Percentiles rank a stretch among this genome's conserved stretches.
These are phyloP conservation scores for Penicillium sp. DNA, from an alignment of 2,329 filamentous ascomycete species.

Conservation along the genomic window DNA sequence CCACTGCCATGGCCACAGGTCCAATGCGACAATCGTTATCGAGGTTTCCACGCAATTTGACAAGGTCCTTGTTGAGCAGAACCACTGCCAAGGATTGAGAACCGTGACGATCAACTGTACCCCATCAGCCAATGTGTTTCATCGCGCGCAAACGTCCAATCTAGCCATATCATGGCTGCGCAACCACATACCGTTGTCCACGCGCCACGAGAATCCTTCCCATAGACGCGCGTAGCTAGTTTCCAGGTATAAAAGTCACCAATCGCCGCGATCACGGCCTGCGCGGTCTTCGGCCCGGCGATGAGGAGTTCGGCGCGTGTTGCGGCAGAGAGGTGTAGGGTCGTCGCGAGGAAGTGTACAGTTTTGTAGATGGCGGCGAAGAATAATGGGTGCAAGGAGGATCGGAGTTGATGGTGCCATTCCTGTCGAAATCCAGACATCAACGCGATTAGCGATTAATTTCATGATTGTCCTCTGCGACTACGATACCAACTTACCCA, in stretches of 20 bases:
- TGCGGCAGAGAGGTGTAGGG: conserved; percentile 61
- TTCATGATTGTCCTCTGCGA: not conserved
- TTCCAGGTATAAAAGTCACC: conserved; percentile 90
- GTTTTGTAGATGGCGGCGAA: conserved; percentile 78
- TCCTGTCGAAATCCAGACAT: conserved; percentile 64
- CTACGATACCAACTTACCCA: conserved; percentile 69
- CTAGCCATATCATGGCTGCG: not conserved
- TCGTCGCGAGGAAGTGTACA: conserved; percentile 62
- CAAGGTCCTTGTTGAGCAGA: conserved; percentile 88
- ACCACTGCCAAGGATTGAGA: conserved; percentile 93
- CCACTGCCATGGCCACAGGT: conserved; percentile 85
- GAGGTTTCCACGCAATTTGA: conserved; percentile 95
- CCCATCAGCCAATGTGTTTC: conserved; percentile 27
- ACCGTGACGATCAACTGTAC: conserved; percentile 71
- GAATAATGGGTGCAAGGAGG: conserved; percentile 86
- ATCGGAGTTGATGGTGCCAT: conserved; percentile 87
- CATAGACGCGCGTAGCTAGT: conserved; percentile 76
- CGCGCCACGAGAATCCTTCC: conserved; percentile 64
- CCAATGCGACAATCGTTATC: conserved; percentile 78
- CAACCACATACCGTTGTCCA: conserved; percentile 68
- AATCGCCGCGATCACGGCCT: conserved; percentile 77
- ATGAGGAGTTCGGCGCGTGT: conserved; percentile 71
- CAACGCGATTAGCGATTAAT: conserved; percentile 14
- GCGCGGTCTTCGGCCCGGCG: conserved; percentile 73
- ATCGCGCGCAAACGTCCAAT: not conserved